Conservation (phyloP, 495 filamentous ascomycete species). For the Aspergillus sparsus region DNA sequence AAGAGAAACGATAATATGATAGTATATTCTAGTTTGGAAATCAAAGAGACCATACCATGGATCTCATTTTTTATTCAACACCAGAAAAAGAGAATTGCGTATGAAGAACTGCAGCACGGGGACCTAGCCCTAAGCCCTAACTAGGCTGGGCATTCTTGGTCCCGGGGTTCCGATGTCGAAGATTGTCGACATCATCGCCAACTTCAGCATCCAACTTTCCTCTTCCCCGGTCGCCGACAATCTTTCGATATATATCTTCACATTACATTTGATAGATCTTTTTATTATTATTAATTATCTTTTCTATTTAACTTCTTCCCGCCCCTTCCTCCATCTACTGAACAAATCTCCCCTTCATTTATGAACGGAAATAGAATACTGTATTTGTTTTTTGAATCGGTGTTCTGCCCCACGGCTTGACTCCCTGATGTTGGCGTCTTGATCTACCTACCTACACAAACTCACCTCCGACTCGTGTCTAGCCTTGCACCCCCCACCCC, state of each 20-base stretch:
- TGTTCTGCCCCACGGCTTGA: conserved; percentile 22
- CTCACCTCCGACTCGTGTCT: conserved; percentile 13
- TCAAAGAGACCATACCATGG: no score
- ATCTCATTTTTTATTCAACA: no score
- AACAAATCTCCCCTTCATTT: conserved; percentile 3
- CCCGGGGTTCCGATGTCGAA: conserved; percentile 22
- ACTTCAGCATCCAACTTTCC: conserved; percentile 10
- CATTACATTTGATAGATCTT: conserved; percentile 7
- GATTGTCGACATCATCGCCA: conserved; percentile 26
- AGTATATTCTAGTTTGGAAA: no score
- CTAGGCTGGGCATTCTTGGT: conserved; percentile 17
- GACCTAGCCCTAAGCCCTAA: conserved; percentile 30
- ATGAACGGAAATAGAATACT: no score
- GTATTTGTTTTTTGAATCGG: conserved; percentile 7
- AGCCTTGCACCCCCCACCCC: not conserved
- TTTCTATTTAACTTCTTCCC: conserved; percentile 1
- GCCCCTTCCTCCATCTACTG: conserved; percentile 4
- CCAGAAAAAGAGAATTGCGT: no score
- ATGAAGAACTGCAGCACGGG: no score
- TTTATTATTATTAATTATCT: conserved; percentile 7
- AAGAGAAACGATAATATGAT: no score
- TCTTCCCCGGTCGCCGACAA: conserved; percentile 8
- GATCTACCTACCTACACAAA: conserved; percentile 20
- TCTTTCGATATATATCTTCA: conserved; percentile 11
- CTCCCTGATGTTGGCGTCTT: conserved; percentile 29